These are phyloP conservation scores for Sarcomyxa edulis DNA, from an alignment of 768 basidiomycete species.

Conservation along the genomic window DNA sequence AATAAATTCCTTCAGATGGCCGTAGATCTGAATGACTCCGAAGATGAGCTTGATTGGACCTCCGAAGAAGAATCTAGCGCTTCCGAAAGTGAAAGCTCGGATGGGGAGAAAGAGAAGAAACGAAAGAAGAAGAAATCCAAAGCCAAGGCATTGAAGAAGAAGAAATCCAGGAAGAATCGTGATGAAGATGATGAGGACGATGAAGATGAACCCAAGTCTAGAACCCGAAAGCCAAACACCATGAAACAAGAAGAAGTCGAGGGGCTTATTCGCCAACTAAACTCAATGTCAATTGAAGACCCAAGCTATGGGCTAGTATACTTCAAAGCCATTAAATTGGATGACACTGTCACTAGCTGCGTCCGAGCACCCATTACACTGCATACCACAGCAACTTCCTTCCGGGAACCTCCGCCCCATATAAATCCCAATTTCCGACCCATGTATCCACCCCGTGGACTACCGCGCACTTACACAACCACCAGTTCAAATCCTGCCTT, in stretches of 20 bases:
- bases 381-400: too few relatives aligned
- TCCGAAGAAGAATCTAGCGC: not conserved
- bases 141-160: not conserved
- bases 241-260: slow-evolving; percentile 5
- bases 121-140: not conserved
- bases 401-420: too few relatives aligned
- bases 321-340: slow-evolving; percentile 5
- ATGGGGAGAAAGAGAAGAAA: not conserved
- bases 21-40: slow-evolving; percentile 6
- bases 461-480: not conserved
- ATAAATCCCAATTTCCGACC: not conserved
- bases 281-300: slow-evolving; percentile 3
- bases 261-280: slow-evolving; percentile 3
- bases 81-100: not conserved
- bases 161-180: too few relatives aligned
- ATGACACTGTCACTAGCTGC: slow-evolving; percentile 1
- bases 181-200: slow-evolving; percentile 2
- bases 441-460: not conserved
- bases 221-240: not conserved
- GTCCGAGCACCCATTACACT: too few relatives aligned
- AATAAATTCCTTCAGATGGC: slow-evolving; percentile 6
- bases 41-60: slow-evolving; percentile 6
- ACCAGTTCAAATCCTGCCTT: not conserved
- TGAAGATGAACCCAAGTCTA: not conserved
- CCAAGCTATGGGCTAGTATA: slow-evolving; percentile 2